Conservation (phyloP, 306 rosid species). For the Lathyrus sativus region DNA sequence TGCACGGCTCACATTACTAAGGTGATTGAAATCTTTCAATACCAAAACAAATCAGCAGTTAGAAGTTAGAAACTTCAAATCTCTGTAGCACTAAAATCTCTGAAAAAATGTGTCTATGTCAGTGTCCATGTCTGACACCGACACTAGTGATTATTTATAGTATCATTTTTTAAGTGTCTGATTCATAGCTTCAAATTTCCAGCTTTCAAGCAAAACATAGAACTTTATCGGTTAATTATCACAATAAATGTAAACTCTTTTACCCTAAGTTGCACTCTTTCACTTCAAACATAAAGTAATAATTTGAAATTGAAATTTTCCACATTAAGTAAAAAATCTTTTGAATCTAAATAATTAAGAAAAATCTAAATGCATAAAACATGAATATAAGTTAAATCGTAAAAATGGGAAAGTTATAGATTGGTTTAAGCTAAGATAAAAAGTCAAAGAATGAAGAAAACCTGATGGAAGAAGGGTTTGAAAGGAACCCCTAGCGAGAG, state of each 20-base stretch:
- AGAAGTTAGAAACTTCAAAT: conserved; percentile 21
- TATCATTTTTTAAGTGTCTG: too few species aligned
- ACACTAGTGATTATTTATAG: too few species aligned
- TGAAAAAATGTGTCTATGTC: too few species aligned
- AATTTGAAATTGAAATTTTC: conserved; percentile 13
- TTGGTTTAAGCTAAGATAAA: conserved; percentile 17
- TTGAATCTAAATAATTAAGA: too few species aligned
- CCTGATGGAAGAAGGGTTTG: conserved; percentile 49
- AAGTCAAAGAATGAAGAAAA: conserved; percentile 33
- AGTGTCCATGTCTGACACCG: too few species aligned
- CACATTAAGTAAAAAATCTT: conserved; percentile 8
- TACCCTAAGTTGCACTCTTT: conserved; percentile 2
- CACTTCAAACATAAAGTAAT: conserved; percentile 15
- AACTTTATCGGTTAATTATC: not conserved
- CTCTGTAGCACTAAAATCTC: too few species aligned
- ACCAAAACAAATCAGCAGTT: conserved; percentile 32
- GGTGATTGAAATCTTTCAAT: conserved; percentile 42
- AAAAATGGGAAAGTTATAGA: conserved; percentile 2
- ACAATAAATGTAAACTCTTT: conserved; percentile 19
- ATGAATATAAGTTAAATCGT: not conserved
- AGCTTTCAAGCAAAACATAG: conserved; percentile 28
- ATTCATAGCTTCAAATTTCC: conserved; percentile 8
- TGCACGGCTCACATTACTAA: conserved; percentile 39
- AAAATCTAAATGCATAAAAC: not conserved
- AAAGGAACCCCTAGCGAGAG: conserved; percentile 58